Percentiles rank a stretch among this genome's conserved stretches.
These are phyloP conservation scores for Myriosclerotinia scirpicola DNA, from an alignment of 2,329 filamentous ascomycete species.

Conservation along the genomic window DNA sequence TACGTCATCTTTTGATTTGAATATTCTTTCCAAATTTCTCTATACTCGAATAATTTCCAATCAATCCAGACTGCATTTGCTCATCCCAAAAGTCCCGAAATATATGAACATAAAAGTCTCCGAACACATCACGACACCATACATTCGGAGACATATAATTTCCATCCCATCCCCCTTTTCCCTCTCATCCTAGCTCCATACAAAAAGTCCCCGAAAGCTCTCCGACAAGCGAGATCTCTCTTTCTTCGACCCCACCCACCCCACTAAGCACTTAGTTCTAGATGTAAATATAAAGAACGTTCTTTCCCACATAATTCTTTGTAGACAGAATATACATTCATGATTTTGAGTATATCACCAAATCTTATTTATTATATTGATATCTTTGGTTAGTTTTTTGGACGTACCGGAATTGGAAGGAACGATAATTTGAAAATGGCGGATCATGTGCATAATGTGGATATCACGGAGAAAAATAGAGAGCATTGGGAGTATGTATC, in stretches of 20 bases:
- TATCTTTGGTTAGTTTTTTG: neutral
- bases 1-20: neutral
- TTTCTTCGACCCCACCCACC: neutral
- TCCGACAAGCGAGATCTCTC: constrained; percentile 32
- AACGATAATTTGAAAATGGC: neutral
- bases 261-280: neutral
- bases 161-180: constrained; percentile 10
- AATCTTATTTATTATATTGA: neutral
- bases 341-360: neutral
- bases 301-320: neutral
- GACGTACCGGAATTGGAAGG: neutral
- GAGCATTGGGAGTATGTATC: constrained; percentile 45
- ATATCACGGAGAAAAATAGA: constrained; percentile 43
- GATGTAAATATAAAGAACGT: neutral
- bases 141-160: constrained; percentile 25
- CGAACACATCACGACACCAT: neutral
- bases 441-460: neutral
- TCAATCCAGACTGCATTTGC: neutral
- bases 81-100: neutral
- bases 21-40: neutral
- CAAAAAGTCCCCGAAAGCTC: constrained; percentile 32
- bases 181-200: neutral
- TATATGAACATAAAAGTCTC: neutral
- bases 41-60: neutral
- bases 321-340: neutral